Evolutionary conservation across 129 eudicot species (phyloP).

Genomic region (Tagetes patula): DNA sequence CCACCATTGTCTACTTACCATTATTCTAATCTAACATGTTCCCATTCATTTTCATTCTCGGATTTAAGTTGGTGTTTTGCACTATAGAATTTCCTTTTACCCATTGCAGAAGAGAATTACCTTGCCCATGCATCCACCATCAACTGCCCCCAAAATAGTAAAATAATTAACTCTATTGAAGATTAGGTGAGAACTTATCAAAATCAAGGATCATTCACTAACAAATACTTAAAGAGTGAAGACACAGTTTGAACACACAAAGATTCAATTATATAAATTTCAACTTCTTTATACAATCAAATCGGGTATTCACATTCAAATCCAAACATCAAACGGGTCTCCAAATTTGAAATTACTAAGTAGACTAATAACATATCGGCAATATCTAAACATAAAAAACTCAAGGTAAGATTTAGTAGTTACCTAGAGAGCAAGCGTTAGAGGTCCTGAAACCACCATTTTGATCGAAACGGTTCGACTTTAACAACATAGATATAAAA

Average conservation of each 20-base stretch:
- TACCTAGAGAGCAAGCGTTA: slow-evolving; percentile 73
- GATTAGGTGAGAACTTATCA: neutral
- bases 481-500: too few relatives aligned
- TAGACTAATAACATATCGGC: slow-evolving; percentile 20
- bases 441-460: slow-evolving; percentile 75
- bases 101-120: too few relatives aligned
- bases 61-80: too few relatives aligned
- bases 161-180: neutral
- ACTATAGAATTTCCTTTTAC: too few relatives aligned
- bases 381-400: neutral
- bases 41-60: too few relatives aligned
- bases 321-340: neutral
- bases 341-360: slow-evolving; percentile 21
- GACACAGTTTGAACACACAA: slow-evolving; percentile 1
- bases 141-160: too few relatives aligned
- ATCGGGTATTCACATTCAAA: neutral
- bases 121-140: too few relatives aligned
- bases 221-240: neutral
- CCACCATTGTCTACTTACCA: too few relatives aligned
- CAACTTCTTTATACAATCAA: slow-evolving; percentile 16
- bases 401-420: neutral
- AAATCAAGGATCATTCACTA: neutral
- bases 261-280: neutral
- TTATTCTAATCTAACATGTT: too few relatives aligned
- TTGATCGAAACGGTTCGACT: neutral